phyloP scores from a whole-genome alignment of 148 eudicot species.

The Fagopyrum homotropicum region DNA sequence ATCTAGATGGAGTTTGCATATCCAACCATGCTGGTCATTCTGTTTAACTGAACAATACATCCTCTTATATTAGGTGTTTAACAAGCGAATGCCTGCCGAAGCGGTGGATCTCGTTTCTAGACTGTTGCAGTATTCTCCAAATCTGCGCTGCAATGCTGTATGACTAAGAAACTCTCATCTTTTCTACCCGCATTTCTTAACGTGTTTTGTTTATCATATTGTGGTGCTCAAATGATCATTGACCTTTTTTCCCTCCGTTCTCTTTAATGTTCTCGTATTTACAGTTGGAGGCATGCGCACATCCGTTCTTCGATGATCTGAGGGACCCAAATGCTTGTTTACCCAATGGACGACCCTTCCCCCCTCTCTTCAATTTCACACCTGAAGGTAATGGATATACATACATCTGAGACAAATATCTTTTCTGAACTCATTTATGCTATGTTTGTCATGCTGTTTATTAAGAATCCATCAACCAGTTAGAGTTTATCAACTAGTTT shows the following conservation, averaged over 20 bases:
- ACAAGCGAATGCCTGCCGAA: slow-evolving; percentile 16
- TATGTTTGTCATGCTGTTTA: not conserved
- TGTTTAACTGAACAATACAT: not conserved
- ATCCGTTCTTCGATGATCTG: slow-evolving; percentile 78
- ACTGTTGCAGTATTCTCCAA: slow-evolving; percentile 16
- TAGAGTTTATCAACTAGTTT: too few species aligned
- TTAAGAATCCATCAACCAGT: not conserved
- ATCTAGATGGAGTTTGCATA: not conserved
- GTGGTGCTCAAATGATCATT: not conserved
- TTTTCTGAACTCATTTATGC: not conserved
- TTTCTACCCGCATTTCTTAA: not conserved
- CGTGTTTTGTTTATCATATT: not conserved
- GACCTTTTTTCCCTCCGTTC: not conserved
- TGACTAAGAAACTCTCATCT: not conserved
- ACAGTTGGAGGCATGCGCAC: slow-evolving; percentile 99
- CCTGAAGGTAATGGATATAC: slow-evolving; percentile 50
- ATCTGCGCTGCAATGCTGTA: slow-evolving; percentile 17
- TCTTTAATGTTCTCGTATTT: slow-evolving; percentile 7
- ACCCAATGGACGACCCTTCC: slow-evolving; percentile 72
- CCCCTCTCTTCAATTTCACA: slow-evolving; percentile 72
- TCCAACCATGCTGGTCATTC: not conserved
- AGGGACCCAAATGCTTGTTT: slow-evolving; percentile 71
- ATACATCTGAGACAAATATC: not conserved
- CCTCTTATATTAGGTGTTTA: slow-evolving; percentile 4
- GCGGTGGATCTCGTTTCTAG: slow-evolving; percentile 19